phyloP scores from a whole-genome alignment of 345 rosid genomes.

The Combretum micranthum region DNA sequence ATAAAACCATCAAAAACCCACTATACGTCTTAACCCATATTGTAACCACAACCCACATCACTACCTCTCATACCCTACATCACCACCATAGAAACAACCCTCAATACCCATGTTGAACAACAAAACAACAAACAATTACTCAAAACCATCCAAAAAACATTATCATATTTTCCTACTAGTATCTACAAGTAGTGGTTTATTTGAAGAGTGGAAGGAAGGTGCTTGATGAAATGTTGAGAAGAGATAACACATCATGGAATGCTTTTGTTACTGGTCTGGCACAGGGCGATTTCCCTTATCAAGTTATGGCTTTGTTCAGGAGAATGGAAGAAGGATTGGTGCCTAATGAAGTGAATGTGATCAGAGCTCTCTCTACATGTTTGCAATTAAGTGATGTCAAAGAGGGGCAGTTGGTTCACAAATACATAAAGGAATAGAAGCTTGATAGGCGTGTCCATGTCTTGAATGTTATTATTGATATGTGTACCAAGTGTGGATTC shows the following conservation, averaged over 20 bases:
- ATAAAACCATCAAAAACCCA: too few relatives aligned
- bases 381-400: constrained; percentile 64
- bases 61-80: too few relatives aligned
- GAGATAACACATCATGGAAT: constrained; percentile 82
- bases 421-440: constrained; percentile 32
- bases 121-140: too few relatives aligned
- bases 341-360: constrained; percentile 65
- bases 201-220: constrained; percentile 37
- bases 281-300: constrained; percentile 48
- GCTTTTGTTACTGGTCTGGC: constrained; percentile 76
- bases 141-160: too few relatives aligned
- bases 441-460: constrained; percentile 57
- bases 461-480: constrained; percentile 68
- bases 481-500: constrained; percentile 78
- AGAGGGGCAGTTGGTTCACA: constrained; percentile 53
- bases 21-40: too few relatives aligned
- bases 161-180: too few relatives aligned
- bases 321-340: constrained; percentile 44
- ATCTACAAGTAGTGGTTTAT: constrained; percentile 45
- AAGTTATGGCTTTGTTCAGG: constrained; percentile 57
- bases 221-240: constrained; percentile 63
- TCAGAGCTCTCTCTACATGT: constrained; percentile 74
- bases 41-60: too few relatives aligned
- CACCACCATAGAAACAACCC: too few relatives aligned
- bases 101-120: too few relatives aligned